Percentiles rank a stretch among this genome's conserved stretches.
phyloP scores from a whole-genome alignment of 1,284 basidiomycete species.

The Irpex lacteus region DNA sequence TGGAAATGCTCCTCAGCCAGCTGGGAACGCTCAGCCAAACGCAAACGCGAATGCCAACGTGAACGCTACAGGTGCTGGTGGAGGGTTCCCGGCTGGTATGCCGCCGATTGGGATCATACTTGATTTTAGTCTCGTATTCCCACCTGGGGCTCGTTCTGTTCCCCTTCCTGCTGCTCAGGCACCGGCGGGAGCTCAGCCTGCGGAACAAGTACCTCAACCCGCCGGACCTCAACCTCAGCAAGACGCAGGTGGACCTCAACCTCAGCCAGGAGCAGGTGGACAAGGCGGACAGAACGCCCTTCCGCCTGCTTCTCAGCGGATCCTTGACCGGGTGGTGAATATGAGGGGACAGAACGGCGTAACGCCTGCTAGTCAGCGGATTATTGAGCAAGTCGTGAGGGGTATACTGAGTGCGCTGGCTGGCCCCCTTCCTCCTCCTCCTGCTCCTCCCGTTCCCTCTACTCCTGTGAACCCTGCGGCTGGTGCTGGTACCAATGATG shows the following conservation, averaged over 20 bases:
- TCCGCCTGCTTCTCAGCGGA: background rate
- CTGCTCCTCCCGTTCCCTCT: background rate
- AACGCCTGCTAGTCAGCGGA: background rate
- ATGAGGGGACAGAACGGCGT: background rate
- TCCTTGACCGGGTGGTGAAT: too few relatives aligned
- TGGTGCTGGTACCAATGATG: too few relatives aligned
- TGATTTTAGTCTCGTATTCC: conserved; percentile 17
- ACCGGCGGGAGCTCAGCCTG: background rate
- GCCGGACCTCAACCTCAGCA: too few relatives aligned
- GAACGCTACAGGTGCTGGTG: too few relatives aligned
- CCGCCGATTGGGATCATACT: conserved; percentile 11
- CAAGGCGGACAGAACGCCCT: too few relatives aligned
- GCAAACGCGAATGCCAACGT: too few relatives aligned
- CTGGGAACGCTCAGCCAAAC: background rate
- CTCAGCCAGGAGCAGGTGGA: too few relatives aligned
- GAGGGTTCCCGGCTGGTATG: background rate
- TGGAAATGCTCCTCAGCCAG: too few relatives aligned
- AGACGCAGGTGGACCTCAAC: too few relatives aligned
- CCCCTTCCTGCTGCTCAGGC: conserved; percentile 6
- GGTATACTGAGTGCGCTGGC: background rate
- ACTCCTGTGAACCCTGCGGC: too few relatives aligned
- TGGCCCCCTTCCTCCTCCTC: conserved; percentile 7
- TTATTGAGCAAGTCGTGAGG: conserved; percentile 4
- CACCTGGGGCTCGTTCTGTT: conserved; percentile 4
- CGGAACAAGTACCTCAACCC: too few relatives aligned